phyloP scores from a whole-genome alignment of 225 moss, liverwort and hornwort species.

The Pleurozium schreberi region DNA sequence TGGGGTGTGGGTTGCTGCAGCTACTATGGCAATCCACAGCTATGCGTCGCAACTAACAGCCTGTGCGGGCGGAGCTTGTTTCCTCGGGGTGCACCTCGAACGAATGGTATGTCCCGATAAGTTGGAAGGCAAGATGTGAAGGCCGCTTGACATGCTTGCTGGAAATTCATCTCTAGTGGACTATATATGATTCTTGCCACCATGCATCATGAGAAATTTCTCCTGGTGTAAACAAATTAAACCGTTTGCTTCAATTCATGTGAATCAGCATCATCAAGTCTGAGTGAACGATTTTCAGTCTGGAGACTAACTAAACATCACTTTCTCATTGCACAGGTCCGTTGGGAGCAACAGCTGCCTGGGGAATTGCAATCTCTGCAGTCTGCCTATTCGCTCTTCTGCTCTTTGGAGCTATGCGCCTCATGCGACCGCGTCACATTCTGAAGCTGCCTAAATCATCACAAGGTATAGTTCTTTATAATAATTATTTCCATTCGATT shows the following conservation, averaged over 20 bases:
- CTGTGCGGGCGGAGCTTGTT: slow-evolving; percentile 33
- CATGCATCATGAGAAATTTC: neutral
- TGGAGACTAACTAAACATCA: neutral
- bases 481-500: neutral
- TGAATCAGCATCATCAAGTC: neutral
- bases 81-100: slow-evolving; percentile 6
- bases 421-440: slow-evolving; percentile 41
- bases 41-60: slow-evolving; percentile 14
- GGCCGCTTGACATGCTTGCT: neutral
- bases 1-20: slow-evolving; percentile 24
- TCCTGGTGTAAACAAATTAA: neutral
- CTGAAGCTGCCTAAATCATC: slow-evolving; percentile 43
- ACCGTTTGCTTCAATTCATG: neutral
- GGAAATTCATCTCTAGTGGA: neutral
- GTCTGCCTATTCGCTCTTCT: slow-evolving; percentile 59
- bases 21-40: slow-evolving; percentile 36
- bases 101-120: slow-evolving; percentile 6
- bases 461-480: slow-evolving; percentile 17
- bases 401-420: slow-evolving; percentile 52
- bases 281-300: neutral
- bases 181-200: neutral
- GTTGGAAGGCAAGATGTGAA: neutral
- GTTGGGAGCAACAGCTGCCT: slow-evolving; percentile 63
- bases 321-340: slow-evolving; percentile 13
- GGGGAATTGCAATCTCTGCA: slow-evolving; percentile 80